Percentiles rank a stretch among this genome's conserved stretches.
Evolutionary conservation across 371 early-diverging fungal species (phyloP).

Genomic region (Entomophthora muscae): DNA sequence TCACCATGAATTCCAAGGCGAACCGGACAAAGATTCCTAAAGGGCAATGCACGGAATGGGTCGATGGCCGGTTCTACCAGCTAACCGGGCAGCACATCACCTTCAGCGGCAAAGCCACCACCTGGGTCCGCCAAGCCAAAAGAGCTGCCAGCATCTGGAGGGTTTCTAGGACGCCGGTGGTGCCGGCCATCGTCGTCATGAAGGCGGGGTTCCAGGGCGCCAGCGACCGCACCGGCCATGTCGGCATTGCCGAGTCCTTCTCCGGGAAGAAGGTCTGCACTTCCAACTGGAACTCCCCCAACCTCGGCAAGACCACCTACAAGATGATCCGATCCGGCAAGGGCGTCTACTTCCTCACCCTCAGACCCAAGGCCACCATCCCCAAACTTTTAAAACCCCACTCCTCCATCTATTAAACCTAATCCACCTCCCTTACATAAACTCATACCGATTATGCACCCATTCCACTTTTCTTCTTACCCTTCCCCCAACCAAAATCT

Average conservation of each 20-base stretch:
- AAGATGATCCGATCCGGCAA: not conserved
- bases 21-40: not conserved
- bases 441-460: too few species aligned
- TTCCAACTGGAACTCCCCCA: conserved; percentile 6
- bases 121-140: not conserved
- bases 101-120: conserved; percentile 1
- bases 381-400: not conserved
- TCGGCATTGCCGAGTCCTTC: conserved; percentile 6
- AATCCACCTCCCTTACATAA: too few species aligned
- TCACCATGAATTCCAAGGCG: not conserved
- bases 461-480: too few species aligned
- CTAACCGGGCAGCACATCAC: conserved; percentile 2
- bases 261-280: not conserved
- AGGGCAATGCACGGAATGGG: conserved; percentile 11
- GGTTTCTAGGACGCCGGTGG: conserved; percentile 1
- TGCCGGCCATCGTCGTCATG: conserved; percentile 8
- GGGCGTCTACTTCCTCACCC: not conserved
- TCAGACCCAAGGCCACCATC: not conserved
- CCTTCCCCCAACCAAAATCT: too few species aligned
- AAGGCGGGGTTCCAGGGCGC: not conserved
- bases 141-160: not conserved
- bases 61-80: conserved; percentile 8
- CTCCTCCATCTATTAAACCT: not conserved
- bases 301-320: not conserved
- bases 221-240: conserved; percentile 1